Base-by-base conservation (phyloP, 306 rosid genomes). In the Cucurbita maxima region DNA sequence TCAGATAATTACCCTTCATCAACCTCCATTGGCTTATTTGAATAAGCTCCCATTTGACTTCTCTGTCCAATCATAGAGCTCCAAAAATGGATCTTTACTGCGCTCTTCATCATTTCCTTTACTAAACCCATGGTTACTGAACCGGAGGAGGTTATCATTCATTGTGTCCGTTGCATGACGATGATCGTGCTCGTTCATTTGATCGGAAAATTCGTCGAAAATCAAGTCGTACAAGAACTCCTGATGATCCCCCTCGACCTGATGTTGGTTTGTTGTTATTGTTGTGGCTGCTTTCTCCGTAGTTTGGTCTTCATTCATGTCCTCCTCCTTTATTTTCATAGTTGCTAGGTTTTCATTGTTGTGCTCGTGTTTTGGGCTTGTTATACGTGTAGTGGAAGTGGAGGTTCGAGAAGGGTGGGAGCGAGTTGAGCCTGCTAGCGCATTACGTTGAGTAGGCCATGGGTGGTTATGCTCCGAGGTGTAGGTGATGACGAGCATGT, bases 401-500 rank as follows among this genome's bases (percentile, higher is more conserved):
- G 77, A 75, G 84, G 14, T 82, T 76, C 87, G 89, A 0, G 92
- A 75, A 40, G 92, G 83, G 38, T 89, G 95, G 5, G 95, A 81
- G 10, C 97, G 67, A 8, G 92, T 84, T 13, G 96, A 92, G 48
- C 97, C 97, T 8, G 97, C 97, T 6, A 92, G 86, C 19, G 96
- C 98, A 50, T 92, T 92, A 63, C 96, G 85, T 71, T 92, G 98
- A 48, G 98, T 92, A 20, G 98, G 98, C 98, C 96, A 92, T 64
- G 98, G 93, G 85, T 92, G 98, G 64, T 92, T 92, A 86, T 92
- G 98, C 79, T 92, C 98, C 15, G 98, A 92, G 12, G 96, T 92
- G 85, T 92, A 92, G 6, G 98, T 92, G 14, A 92, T 90, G 19
- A 92, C 98, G 78, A 92, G 80, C 98, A 92, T 88, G 87, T 90